Conservation (phyloP, 2,329 filamentous ascomycete genomes). For the Fusarium tupiense region DNA sequence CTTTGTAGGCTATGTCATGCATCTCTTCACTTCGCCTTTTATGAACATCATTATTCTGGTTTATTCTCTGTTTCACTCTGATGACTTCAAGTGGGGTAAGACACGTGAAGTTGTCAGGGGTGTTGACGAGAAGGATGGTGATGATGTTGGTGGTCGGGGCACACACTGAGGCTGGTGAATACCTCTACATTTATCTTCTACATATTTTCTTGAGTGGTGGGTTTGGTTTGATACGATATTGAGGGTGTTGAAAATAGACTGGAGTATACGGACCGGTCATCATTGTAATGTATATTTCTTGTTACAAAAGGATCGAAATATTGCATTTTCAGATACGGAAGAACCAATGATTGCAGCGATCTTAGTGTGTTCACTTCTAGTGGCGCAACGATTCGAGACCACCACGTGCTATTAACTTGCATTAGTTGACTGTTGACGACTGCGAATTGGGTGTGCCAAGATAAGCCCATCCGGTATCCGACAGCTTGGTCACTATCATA, state of each 20-base stretch:
- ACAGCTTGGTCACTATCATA: background rate
- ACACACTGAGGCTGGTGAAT: conserved; percentile 28
- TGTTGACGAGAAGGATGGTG: conserved; percentile 41
- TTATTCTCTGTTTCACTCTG: conserved; percentile 54
- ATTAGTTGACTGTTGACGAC: background rate
- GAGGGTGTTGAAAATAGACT: background rate
- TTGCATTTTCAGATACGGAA: background rate
- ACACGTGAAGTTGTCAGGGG: conserved; percentile 51
- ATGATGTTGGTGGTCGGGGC: conserved; percentile 38
- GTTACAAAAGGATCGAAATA: background rate
- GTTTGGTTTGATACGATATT: background rate
- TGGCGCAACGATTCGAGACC: background rate
- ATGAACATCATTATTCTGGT: conserved; percentile 55
- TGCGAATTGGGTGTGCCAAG: background rate
- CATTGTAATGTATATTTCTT: conserved; percentile 23
- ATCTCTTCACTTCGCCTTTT: conserved; percentile 52
- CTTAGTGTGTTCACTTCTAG: background rate
- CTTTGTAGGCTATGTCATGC: conserved; percentile 51
- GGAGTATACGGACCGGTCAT: conserved; percentile 10
- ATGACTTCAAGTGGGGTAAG: conserved; percentile 60
- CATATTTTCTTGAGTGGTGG: background rate
- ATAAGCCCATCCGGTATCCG: background rate
- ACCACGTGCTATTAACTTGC: background rate
- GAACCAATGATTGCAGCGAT: background rate
- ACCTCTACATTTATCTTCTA: background rate